Percentiles rank a stretch among this genome's conserved stretches.
Conservation (phyloP, 1,139 yeast genomes). For the Yamadazyma sp. region DNA sequence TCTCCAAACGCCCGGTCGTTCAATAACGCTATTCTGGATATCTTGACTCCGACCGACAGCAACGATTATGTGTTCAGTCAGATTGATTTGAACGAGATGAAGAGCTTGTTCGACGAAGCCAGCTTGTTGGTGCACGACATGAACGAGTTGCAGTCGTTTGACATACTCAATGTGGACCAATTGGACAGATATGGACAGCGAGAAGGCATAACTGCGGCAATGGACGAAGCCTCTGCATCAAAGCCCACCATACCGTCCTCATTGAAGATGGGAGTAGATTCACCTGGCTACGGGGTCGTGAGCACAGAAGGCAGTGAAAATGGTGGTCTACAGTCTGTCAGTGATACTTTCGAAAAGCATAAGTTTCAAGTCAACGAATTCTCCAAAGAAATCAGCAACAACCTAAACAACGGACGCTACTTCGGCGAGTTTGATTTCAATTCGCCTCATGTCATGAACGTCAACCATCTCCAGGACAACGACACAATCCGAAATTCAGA, state of each 20-base stretch:
- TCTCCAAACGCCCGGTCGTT: constrained; percentile 4
- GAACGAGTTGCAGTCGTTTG: constrained; percentile 37
- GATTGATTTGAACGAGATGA: constrained; percentile 14
- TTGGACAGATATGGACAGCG: neutral
- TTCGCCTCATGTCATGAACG: constrained; percentile 11
- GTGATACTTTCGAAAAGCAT: constrained; percentile 17
- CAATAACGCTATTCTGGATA: constrained; percentile 31
- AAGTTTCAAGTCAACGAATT: constrained; percentile 20
- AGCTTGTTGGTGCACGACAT: constrained; percentile 50
- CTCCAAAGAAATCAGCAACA: constrained; percentile 13
- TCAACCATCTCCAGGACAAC: constrained; percentile 5
- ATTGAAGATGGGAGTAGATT: neutral
- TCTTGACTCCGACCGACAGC: constrained; percentile 20
- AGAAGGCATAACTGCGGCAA: too few species aligned
- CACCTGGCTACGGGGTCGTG: neutral
- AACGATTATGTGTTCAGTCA: constrained; percentile 8
- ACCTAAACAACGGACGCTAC: constrained; percentile 11
- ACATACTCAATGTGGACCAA: constrained; percentile 11
- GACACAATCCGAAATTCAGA: constrained; percentile 17
- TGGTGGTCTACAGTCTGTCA: constrained; percentile 3
- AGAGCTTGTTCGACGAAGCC: constrained; percentile 49
- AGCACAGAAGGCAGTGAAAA: constrained; percentile 6
- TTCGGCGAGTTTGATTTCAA: constrained; percentile 8
- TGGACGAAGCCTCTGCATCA: neutral
- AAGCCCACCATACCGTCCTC: neutral